Evolutionary conservation across 768 basidiomycete species (phyloP).

Genomic region (Termitomyces sp.): DNA sequence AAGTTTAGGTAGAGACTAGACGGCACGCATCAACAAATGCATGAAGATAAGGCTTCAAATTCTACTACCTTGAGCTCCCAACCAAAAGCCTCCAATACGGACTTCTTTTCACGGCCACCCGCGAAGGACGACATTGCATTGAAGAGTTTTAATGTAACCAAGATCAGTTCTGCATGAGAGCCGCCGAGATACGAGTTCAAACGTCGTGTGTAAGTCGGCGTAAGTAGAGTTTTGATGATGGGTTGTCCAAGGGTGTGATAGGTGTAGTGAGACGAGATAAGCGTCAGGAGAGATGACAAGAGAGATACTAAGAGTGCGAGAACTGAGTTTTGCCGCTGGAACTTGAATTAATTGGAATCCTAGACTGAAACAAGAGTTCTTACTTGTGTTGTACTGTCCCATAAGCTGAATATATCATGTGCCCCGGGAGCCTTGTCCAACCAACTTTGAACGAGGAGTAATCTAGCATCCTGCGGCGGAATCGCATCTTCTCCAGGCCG

Average conservation of each 20-base stretch:
- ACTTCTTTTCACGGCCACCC: slow-evolving; percentile 58
- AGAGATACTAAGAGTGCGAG: slow-evolving; percentile 42
- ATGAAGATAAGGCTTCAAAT: background rate
- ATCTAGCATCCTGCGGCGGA: slow-evolving; percentile 50
- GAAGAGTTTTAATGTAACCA: slow-evolving; percentile 62
- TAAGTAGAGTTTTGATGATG: slow-evolving; percentile 56
- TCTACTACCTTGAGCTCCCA: slow-evolving; percentile 70
- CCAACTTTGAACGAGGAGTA: slow-evolving; percentile 58
- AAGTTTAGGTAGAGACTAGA: slow-evolving; percentile 59
- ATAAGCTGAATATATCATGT: slow-evolving; percentile 56
- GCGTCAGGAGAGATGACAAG: slow-evolving; percentile 51
- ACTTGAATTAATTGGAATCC: slow-evolving; percentile 3
- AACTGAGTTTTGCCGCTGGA: slow-evolving; percentile 37
- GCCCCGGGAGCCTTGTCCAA: slow-evolving; percentile 50
- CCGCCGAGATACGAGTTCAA: slow-evolving; percentile 56
- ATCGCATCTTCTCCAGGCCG: slow-evolving; percentile 42
- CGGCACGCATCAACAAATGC: background rate
- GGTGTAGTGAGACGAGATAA: slow-evolving; percentile 65
- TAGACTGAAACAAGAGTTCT: slow-evolving; percentile 13
- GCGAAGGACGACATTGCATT: slow-evolving; percentile 56
- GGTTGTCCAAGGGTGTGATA: slow-evolving; percentile 59
- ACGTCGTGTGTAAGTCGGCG: slow-evolving; percentile 45
- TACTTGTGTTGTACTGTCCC: slow-evolving; percentile 51
- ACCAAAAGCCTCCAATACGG: slow-evolving; percentile 60
- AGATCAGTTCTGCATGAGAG: slow-evolving; percentile 56